Evolutionary conservation across 2,329 filamentous ascomycete genomes (phyloP), one percentile per base, ranked within the genome.

Genomic region (Pyrenophora graminea): DNA sequence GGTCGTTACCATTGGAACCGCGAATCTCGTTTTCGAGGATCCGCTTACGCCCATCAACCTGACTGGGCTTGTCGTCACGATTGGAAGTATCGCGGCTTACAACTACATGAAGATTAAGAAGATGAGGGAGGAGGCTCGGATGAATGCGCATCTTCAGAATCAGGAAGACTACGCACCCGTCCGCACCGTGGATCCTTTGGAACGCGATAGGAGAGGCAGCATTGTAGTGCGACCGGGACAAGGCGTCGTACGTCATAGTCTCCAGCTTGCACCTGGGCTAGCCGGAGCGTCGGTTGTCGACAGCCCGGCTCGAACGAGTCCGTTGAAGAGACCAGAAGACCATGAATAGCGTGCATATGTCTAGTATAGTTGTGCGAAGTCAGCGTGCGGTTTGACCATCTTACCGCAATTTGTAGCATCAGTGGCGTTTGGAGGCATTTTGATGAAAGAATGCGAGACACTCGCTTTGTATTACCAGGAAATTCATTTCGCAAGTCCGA

Each of bases 21-120:
- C 93, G 0, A 89, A 91, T 7, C 73, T 95, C 23, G 85, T 96
- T 3, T 99, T 97, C 77, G 84, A 94, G 64, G 94, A 99, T 70
- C 84, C 83, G 41, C 83, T 99, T 39, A 97, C 92, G 0, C 79
- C 87, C 0, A 85, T 99, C 77, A 99, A 99, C 72, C 78, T 97
- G 8, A 83, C 88, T 13, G 94, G 94, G 6, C 79, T 99, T 10
- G 69, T 95, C n/a, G 85, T 96, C 42, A 99, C 94, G 0, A 90
- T 97, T 61, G 79, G 81, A 36, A 92, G 91, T 58, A 99, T 99
- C 58, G 86, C 79, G 4, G 85, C 86, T 12, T 99, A 99, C 75
- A 99, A 99, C 69, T 97, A 90, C 69, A 86, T 97, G 73, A 97
- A 99, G 73, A 90, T 97, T 57, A 81, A 79, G 41, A 90, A 89